phyloP scores from a whole-genome alignment of 768 basidiomycete species.

The Leccinum imitatum region DNA sequence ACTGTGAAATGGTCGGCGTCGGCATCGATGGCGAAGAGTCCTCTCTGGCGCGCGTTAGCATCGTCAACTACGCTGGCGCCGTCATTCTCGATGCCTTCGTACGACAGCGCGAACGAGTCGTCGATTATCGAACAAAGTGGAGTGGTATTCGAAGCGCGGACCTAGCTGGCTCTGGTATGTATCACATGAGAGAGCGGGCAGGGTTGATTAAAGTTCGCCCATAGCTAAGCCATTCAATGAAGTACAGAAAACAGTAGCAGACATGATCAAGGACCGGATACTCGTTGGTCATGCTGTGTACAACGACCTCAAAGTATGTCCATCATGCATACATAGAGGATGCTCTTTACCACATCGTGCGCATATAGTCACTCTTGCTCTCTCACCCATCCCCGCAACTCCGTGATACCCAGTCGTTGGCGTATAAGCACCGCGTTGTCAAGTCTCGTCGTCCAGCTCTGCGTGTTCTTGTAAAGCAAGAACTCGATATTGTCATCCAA shows the following conservation, averaged over 20 bases:
- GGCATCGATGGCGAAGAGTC: constrained; percentile 16
- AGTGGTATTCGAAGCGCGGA: constrained; percentile 81
- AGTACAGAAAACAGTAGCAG: constrained; percentile 76
- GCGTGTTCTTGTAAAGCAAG: constrained; percentile 75
- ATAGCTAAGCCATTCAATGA: constrained; percentile 76
- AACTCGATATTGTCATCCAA: constrained; percentile 80
- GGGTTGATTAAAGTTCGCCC: not conserved
- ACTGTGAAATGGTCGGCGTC: constrained; percentile 56
- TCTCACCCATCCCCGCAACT: constrained; percentile 64
- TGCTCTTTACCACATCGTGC: not conserved
- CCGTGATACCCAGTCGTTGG: constrained; percentile 69
- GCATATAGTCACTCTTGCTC: constrained; percentile 55
- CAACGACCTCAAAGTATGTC: constrained; percentile 77
- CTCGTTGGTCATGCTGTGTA: constrained; percentile 89
- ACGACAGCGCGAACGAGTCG: constrained; percentile 78
- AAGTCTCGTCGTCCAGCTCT: constrained; percentile 73
- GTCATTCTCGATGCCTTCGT: constrained; percentile 85
- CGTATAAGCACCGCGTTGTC: constrained; percentile 55
- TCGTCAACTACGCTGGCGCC: constrained; percentile 87
- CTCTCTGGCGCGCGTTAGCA: constrained; percentile 18
- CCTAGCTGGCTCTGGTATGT: constrained; percentile 58
- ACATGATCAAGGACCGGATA: constrained; percentile 72
- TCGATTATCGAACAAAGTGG: constrained; percentile 90
- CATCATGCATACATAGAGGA: not conserved
- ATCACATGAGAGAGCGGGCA: not conserved